These are phyloP conservation scores for Hanseniaspora sp. DNA, from an alignment of 1,139 yeast genomes.

Conservation along the genomic window DNA sequence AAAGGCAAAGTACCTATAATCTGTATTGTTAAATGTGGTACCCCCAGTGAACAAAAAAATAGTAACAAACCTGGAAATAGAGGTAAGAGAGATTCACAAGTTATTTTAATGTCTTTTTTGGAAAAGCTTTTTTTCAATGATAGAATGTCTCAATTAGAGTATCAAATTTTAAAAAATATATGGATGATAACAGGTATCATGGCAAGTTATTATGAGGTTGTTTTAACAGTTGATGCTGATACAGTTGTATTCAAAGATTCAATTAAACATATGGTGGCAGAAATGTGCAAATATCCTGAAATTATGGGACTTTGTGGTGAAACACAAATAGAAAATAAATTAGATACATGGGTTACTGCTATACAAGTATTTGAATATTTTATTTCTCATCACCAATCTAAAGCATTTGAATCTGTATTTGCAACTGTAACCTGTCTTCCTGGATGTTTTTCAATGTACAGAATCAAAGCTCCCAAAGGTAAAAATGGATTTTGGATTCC, in stretches of 20 bases:
- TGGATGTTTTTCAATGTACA: conserved; percentile 93
- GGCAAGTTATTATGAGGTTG: conserved; percentile 75
- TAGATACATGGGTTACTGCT: conserved; percentile 81
- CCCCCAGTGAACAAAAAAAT: conserved; percentile 63
- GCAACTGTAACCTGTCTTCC: conserved; percentile 97
- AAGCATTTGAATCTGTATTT: conserved; percentile 90
- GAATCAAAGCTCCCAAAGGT: conserved; percentile 90
- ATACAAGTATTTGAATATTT: conserved; percentile 94
- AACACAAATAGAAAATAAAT: conserved; percentile 83
- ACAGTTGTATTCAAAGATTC: conserved; percentile 87
- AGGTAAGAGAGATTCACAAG: conserved; percentile 96
- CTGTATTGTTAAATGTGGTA: conserved; percentile 81
- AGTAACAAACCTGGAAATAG: conserved; percentile 89
- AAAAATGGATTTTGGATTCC: conserved; percentile 93
- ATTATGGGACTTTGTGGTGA: conserved; percentile 97
- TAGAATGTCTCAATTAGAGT: conserved; percentile 91
- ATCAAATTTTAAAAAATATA: conserved; percentile 62
- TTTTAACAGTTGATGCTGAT: conserved; percentile 95
- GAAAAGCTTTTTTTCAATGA: conserved; percentile 90
- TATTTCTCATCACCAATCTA: conserved; percentile 91
- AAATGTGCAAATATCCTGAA: conserved; percentile 79
- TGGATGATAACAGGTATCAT: conserved; percentile 84
- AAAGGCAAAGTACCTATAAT: conserved; percentile 51
- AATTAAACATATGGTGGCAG: conserved; percentile 83
- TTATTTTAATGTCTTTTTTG: conserved; percentile 82